Percentiles rank a stretch among this genome's conserved stretches.
These are phyloP conservation scores for Stephania japonica DNA, from an alignment of 164 flowering plant species.

Conservation along the genomic window DNA sequence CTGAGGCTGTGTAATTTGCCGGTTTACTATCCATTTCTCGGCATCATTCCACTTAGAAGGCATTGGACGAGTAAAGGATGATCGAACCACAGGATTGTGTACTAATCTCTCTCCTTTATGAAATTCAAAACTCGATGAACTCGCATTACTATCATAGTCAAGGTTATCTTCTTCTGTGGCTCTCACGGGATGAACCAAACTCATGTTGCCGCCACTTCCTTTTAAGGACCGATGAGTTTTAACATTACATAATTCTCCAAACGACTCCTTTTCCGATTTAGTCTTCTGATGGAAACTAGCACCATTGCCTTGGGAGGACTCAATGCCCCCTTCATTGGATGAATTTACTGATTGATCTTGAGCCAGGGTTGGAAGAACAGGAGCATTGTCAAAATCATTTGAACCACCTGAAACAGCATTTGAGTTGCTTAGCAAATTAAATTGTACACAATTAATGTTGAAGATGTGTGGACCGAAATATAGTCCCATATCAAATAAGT, in stretches of 20 bases:
- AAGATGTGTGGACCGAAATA: too few relatives aligned
- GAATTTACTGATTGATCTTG: constrained; percentile 9
- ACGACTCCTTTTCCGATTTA: constrained; percentile 17
- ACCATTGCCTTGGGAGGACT: constrained; percentile 16
- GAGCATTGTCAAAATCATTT: constrained; percentile 2
- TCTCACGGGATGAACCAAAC: constrained; percentile 55
- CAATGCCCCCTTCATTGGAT: constrained; percentile 15
- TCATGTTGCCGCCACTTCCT: constrained; percentile 30
- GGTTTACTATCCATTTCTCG: constrained; percentile 87
- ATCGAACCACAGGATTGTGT: constrained; percentile 41
- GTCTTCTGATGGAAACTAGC: neutral
- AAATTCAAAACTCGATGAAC: constrained; percentile 53
- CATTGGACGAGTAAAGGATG: constrained; percentile 59
- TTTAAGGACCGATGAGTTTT: constrained; percentile 32
- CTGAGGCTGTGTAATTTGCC: constrained; percentile 38
- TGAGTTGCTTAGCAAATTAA: too few relatives aligned
- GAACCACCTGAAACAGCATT: constrained; percentile 12
- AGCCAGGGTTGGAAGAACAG: neutral
- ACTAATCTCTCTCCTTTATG: constrained; percentile 58
- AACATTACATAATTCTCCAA: constrained; percentile 17
- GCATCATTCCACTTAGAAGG: constrained; percentile 98
- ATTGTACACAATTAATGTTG: too few relatives aligned
- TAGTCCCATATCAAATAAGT: too few relatives aligned
- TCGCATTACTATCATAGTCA: constrained; percentile 37
- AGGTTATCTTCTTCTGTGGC: constrained; percentile 36